Base-by-base conservation (phyloP, 2,329 filamentous ascomycete species). In the Trichoderma hamatum region DNA sequence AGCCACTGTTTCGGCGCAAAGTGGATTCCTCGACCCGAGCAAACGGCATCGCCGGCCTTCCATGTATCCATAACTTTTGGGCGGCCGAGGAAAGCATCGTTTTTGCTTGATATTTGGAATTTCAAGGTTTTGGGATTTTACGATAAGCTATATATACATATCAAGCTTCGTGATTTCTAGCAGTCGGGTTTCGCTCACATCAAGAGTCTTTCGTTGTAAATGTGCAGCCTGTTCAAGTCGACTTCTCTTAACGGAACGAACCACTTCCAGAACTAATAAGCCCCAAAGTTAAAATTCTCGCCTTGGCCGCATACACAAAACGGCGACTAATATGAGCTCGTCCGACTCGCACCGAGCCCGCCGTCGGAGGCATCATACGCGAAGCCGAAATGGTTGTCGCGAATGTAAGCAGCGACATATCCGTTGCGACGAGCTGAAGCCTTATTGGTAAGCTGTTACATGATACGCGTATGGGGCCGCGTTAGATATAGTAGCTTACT, bases 401-500 rank as follows among this genome's bases (percentile, higher is more conserved):
- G 58, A 61, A 4, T 61, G 58, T 26, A 61, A 61, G 39, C 58
- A 61, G 58, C 58, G 58, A 13, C 58, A 61, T 14, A 61, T 61
- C 58, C 58, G 58, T 24, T 61, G 58, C 28, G 58, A 61, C 39
- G 58, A 61, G n/a, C 26, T 19, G n/a, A 61, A 49, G 19, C 58
- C 58, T 24, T 61, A 61, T 39, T 61, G 58, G 58, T 61, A 32
- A 61, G 58, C 58, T 11, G 32, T 21, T 21, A 21, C 36, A 30
- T 32, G 39, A 3, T 19, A 43, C 14, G n/a, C 6, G 16, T 7
- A 43, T n/a, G 39, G 16, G 16, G 6, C 7, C 16, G 19, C 9
- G n/a, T n/a, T 16, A 10, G 19, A 43, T 43, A 3, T 3, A 24
- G 24, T 7, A 26, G 5, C 51, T 54, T 6, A 54, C 24, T 6